These are phyloP conservation scores for Daldinia sp. DNA, from an alignment of 2,329 filamentous ascomycete genomes.

Conservation along the genomic window DNA sequence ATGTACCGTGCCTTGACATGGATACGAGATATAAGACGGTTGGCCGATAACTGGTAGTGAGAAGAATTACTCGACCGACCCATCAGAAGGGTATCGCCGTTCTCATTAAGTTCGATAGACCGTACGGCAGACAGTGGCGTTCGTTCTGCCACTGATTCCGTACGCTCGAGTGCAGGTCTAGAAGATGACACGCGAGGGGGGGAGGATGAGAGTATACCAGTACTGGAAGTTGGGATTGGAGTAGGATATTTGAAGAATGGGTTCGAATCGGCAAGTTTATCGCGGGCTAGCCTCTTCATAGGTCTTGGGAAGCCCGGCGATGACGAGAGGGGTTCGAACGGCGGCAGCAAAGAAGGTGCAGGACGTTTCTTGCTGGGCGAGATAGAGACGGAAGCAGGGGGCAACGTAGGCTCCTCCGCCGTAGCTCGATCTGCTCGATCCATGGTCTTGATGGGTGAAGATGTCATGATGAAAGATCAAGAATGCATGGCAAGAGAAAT, in stretches of 20 bases:
- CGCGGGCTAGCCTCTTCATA: conserved; percentile 69
- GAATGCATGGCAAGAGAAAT: conserved; percentile 36
- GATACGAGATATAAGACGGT: conserved; percentile 90
- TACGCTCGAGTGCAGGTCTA: conserved; percentile 64
- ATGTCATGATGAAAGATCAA: conserved; percentile 41
- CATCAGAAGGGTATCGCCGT: conserved; percentile 84
- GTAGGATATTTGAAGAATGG: conserved; percentile 83
- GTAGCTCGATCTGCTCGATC: conserved; percentile 39
- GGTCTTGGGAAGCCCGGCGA: conserved; percentile 76
- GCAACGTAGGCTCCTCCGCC: conserved; percentile 50
- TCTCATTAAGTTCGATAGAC: conserved; percentile 80
- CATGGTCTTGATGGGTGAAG: conserved; percentile 41
- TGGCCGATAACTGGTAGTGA: conserved; percentile 92
- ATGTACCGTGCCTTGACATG: conserved; percentile 91
- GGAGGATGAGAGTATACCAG: conserved; percentile 87
- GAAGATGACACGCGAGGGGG: conserved; percentile 65
- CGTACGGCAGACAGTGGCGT: conserved; percentile 84
- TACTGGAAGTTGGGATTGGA: conserved; percentile 91
- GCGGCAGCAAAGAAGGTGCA: conserved; percentile 74
- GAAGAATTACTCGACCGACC: conserved; percentile 94
- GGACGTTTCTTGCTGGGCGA: conserved; percentile 60
- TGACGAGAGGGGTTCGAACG: conserved; percentile 82
- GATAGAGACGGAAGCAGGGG: conserved; percentile 38
- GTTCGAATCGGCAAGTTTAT: conserved; percentile 50
- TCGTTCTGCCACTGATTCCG: conserved; percentile 76